These are phyloP conservation scores for Lachnellula cervina DNA, from an alignment of 2,329 filamentous ascomycete species.

Conservation along the genomic window DNA sequence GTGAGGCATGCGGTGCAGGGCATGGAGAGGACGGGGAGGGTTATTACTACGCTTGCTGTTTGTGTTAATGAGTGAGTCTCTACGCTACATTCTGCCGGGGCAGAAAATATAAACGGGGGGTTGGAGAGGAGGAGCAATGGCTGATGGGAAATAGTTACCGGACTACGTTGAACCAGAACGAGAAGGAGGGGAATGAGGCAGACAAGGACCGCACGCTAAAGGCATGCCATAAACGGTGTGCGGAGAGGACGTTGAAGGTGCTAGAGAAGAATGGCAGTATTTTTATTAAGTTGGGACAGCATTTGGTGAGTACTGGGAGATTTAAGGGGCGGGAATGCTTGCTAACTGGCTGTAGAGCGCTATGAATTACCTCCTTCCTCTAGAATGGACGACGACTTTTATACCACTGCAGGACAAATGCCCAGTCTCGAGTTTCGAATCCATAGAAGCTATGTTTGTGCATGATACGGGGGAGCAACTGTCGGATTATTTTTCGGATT, in stretches of 20 bases:
- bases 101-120: not conserved
- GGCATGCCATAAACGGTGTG: conserved; percentile 88
- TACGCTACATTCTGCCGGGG: not conserved
- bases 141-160: conserved; percentile 63
- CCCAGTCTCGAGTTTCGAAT: conserved; percentile 83
- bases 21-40: conserved; percentile 71
- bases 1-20: conserved; percentile 73
- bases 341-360: conserved; percentile 56
- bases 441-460: conserved; percentile 80
- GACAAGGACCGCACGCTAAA: conserved; percentile 66
- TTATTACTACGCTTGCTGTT: conserved; percentile 67
- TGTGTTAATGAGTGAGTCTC: conserved; percentile 80
- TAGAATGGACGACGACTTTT: conserved; percentile 93
- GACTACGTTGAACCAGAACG: conserved; percentile 67
- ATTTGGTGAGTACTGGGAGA: conserved; percentile 53
- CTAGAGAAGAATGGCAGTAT: conserved; percentile 96
- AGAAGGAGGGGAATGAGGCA: conserved; percentile 55
- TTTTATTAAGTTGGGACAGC: conserved; percentile 96
- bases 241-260: conserved; percentile 76
- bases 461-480: conserved; percentile 76
- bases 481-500: conserved; percentile 80
- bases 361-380: conserved; percentile 88
- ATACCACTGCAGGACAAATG: conserved; percentile 94
- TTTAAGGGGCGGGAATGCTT: conserved; percentile 22
- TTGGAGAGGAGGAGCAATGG: not conserved